These are phyloP conservation scores for Aspergillus fumigatiaffinis DNA, from an alignment of 2,329 filamentous ascomycete species.

Conservation along the genomic window DNA sequence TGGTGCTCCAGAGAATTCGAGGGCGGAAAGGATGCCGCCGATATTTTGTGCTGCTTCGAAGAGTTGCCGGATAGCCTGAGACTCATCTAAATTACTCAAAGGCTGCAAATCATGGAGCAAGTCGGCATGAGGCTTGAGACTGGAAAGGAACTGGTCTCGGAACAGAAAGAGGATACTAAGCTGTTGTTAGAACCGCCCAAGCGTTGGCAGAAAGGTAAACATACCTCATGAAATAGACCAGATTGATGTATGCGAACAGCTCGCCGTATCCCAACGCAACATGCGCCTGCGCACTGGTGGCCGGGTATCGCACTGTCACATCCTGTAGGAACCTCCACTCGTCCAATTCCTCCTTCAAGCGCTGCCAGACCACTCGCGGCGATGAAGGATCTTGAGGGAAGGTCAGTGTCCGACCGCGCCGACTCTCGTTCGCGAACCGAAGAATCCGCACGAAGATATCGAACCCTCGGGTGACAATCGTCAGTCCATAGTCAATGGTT, in stretches of 20 bases:
- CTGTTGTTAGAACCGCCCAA: background rate
- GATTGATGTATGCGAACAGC: constrained; percentile 36
- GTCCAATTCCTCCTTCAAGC: constrained; percentile 30
- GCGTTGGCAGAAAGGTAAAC: background rate
- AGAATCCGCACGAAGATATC: constrained; percentile 36
- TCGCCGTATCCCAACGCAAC: constrained; percentile 35
- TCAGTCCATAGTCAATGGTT: constrained; percentile 32
- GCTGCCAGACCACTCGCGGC: constrained; percentile 25
- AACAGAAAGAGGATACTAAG: constrained; percentile 32
- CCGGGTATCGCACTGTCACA: constrained; percentile 29
- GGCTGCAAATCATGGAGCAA: constrained; percentile 18
- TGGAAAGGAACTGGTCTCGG: constrained; percentile 31
- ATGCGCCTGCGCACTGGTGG: constrained; percentile 32
- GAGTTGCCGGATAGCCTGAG: constrained; percentile 25
- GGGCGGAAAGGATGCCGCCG: constrained; percentile 24
- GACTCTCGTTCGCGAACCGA: constrained; percentile 35
- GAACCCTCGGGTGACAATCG: constrained; percentile 34
- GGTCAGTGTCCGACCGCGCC: constrained; percentile 23
- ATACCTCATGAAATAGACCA: constrained; percentile 37
- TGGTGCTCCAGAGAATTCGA: constrained; percentile 28
- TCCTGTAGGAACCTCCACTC: constrained; percentile 35
- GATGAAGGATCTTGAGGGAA: constrained; percentile 6
- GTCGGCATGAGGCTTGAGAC: constrained; percentile 23
- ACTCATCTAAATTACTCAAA: constrained; percentile 9
- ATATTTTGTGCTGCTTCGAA: constrained; percentile 34